Base-by-base conservation (phyloP, 106 monocot genomes). In the Cymbidium sinense region DNA sequence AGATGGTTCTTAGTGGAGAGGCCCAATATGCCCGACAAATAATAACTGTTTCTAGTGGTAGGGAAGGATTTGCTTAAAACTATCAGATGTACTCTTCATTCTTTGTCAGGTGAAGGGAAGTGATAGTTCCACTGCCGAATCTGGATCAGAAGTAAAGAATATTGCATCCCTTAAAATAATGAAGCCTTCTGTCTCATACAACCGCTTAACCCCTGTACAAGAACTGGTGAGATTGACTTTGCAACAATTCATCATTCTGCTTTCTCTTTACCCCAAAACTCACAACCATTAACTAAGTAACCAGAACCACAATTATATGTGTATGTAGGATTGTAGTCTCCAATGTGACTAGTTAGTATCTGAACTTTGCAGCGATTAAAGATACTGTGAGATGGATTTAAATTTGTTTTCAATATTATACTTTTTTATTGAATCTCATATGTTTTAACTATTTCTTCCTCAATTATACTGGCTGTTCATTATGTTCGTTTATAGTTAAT, bases 41-140 rank as follows among this genome's bases (percentile, higher is more conserved):
- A 73, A 78, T 90, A 30, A 83, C 87, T 50, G 81, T 90, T 70
- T 85, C 87, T 30, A 85, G 82, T 78, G 80, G 81, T 28, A 85
- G 27, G 86, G 82, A 62, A 90, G 85, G 77, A 87, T 87, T 87
- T 81, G 85, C 87, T 75, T 87, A 90, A 90, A 90, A 43, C 90
- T 85, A 76, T 80, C 65, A 44, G 36, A 52, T 31, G 25, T 54
- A 70, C 10, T 31, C 80, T 78, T 34, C 18, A 65, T 77, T 71
- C 0, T 31, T 51, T 13, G 43, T 70, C 47, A 87, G 87, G 47
- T 77, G 58, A 89, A 85, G 76, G 85, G 82, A 43, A 80, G 87
- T 77, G 86, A 87, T 81, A 81, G 80, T 34, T 87, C 86, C 20
- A 83, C 80, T 39, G 65, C 77, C 50, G 83, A 87, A 67, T 90